Evolutionary conservation across 345 rosid genomes (phyloP).

Genomic region (Brassica carinata): DNA sequence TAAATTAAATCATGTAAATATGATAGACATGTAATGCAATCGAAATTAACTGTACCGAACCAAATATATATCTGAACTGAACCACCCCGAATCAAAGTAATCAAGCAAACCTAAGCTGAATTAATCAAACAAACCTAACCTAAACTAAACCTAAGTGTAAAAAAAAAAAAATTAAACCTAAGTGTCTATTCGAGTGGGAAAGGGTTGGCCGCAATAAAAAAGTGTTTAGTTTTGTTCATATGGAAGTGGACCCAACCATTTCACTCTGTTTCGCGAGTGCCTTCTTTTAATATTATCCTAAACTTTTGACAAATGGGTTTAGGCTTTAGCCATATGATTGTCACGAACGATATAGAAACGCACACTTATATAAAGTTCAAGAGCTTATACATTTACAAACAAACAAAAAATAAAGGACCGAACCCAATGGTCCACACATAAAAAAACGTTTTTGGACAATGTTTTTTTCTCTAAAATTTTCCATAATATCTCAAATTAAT

Average conservation of each 20-base stretch:
- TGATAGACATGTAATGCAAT: background rate
- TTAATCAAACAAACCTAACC: background rate
- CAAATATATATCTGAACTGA: background rate
- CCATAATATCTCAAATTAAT: background rate
- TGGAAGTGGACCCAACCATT: constrained; percentile 37
- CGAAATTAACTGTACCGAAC: background rate
- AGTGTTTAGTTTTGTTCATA: constrained; percentile 12
- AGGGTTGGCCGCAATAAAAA: constrained; percentile 26
- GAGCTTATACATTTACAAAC: background rate
- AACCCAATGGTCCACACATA: background rate
- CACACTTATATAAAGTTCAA: background rate
- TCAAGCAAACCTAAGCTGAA: background rate
- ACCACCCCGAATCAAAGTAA: background rate
- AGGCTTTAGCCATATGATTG: background rate
- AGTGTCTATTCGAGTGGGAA: constrained; percentile 6
- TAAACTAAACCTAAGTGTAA: background rate
- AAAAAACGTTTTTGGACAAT: background rate
- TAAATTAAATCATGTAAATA: background rate
- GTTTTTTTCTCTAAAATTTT: background rate
- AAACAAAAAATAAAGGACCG: background rate
- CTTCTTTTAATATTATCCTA: constrained; percentile 18
- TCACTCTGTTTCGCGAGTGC: constrained; percentile 23
- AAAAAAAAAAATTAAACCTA: background rate
- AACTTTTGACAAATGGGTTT: constrained; percentile 29
- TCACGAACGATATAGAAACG: background rate